Evolutionary conservation across 192 early-diverging fungal species (phyloP).

Genomic region (Umbelopsis sp.): DNA sequence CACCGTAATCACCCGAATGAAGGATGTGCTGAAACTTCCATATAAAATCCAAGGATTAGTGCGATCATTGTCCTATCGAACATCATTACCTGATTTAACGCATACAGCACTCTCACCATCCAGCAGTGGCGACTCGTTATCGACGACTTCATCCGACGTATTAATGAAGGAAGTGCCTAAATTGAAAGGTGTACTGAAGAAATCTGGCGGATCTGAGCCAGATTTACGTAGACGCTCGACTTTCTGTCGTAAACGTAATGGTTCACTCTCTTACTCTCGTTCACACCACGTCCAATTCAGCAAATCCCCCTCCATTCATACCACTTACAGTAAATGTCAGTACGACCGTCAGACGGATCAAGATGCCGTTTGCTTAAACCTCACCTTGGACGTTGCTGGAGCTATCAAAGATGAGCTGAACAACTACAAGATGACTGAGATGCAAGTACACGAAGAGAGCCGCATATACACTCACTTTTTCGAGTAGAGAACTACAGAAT

Average conservation of each 20-base stretch:
- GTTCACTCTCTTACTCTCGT: neutral
- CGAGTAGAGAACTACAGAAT: slow-evolving; percentile 31
- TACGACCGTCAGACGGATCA: slow-evolving; percentile 90
- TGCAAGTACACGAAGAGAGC: slow-evolving; percentile 85
- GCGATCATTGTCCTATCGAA: neutral
- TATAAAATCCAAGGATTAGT: neutral
- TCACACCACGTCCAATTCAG: slow-evolving; percentile 43
- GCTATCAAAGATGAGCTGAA: slow-evolving; percentile 93
- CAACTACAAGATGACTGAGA: slow-evolving; percentile 89
- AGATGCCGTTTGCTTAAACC: slow-evolving; percentile 71
- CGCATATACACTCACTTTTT: slow-evolving; percentile 72
- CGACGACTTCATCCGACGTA: neutral
- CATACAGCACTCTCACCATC: neutral
- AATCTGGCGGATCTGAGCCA: neutral
- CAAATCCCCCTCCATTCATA: slow-evolving; percentile 53
- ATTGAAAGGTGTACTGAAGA: slow-evolving; percentile 1
- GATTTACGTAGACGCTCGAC: neutral
- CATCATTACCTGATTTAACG: neutral
- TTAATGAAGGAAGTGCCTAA: neutral
- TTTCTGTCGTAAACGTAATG: neutral
- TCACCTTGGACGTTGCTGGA: slow-evolving; percentile 82
- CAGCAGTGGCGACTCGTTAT: slow-evolving; percentile 3
- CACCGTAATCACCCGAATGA: neutral
- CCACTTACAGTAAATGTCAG: slow-evolving; percentile 71
- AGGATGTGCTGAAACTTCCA: neutral